Evolutionary conservation across 2,329 filamentous ascomycete genomes (phyloP).

Genomic region (Curvularia sp.): DNA sequence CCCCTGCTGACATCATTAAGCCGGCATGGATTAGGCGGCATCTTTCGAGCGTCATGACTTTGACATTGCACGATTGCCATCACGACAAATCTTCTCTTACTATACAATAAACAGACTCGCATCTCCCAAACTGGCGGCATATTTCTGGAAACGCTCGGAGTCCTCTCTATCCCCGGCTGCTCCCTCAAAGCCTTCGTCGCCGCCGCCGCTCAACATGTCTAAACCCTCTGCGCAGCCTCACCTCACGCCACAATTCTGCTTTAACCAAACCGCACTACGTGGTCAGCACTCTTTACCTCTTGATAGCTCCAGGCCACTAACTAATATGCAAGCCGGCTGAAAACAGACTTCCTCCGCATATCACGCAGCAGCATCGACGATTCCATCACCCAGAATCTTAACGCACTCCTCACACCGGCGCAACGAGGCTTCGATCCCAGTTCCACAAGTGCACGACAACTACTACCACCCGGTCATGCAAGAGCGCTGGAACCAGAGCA

Average conservation of each 20-base stretch:
- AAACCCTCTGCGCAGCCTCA: conserved; percentile 50
- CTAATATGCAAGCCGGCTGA: conserved; percentile 37
- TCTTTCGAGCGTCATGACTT: conserved; percentile 21
- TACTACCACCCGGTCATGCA: conserved; percentile 56
- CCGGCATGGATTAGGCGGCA: conserved; percentile 24
- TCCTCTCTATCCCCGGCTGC: neutral
- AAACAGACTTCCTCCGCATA: conserved; percentile 83
- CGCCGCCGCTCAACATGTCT: conserved; percentile 47
- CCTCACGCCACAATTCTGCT: conserved; percentile 60
- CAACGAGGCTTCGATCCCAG: conserved; percentile 76
- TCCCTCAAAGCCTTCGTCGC: neutral
- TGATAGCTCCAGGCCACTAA: conserved; percentile 38
- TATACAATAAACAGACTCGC: neutral
- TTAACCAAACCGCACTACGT: conserved; percentile 59
- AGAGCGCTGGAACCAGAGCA: conserved; percentile 65
- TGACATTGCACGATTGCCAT: conserved; percentile 8
- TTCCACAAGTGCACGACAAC: conserved; percentile 71
- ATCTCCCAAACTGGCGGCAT: conserved; percentile 37
- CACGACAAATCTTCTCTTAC: neutral
- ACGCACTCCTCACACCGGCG: conserved; percentile 82
- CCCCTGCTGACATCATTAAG: conserved; percentile 46
- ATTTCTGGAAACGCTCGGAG: conserved; percentile 38
- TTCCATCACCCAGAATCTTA: conserved; percentile 90
- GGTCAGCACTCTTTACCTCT: conserved; percentile 43
- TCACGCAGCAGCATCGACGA: conserved; percentile 89